Conservation (phyloP, 2,329 filamentous ascomycete species). For the Colletotrichum noveboracense region DNA sequence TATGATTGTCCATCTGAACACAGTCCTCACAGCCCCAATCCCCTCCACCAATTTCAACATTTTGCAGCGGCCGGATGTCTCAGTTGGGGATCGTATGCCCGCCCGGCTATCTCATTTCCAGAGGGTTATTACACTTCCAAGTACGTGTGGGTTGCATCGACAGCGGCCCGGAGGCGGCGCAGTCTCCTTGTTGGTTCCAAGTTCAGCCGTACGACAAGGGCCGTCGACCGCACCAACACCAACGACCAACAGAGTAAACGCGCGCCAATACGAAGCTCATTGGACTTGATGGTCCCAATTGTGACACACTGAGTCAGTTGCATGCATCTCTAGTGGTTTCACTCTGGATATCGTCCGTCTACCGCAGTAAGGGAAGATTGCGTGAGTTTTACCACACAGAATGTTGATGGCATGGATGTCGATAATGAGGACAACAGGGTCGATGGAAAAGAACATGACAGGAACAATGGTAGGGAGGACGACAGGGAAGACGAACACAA, state of each 20-base stretch:
- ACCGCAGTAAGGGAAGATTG: background rate
- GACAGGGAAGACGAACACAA: accelerated
- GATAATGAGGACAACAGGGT: background rate
- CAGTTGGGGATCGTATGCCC: background rate
- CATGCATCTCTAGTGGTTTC: background rate
- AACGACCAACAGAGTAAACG: background rate
- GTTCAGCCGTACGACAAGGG: background rate
- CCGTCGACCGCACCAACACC: background rate
- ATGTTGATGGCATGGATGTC: background rate
- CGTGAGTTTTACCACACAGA: background rate
- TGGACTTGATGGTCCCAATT: background rate
- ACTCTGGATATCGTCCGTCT: background rate
- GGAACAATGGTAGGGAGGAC: background rate
- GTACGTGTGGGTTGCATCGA: background rate
- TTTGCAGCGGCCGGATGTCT: background rate
- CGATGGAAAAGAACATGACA: background rate
- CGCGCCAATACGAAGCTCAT: background rate
- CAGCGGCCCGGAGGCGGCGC: background rate
- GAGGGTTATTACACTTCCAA: background rate
- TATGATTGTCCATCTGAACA: background rate
- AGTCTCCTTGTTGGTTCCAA: background rate
- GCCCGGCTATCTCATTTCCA: background rate
- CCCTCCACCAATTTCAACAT: background rate
- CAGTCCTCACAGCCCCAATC: background rate
- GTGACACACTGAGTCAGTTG: background rate